phyloP scores from a whole-genome alignment of 352 stramenopile species.

The Pythium aquatile region DNA sequence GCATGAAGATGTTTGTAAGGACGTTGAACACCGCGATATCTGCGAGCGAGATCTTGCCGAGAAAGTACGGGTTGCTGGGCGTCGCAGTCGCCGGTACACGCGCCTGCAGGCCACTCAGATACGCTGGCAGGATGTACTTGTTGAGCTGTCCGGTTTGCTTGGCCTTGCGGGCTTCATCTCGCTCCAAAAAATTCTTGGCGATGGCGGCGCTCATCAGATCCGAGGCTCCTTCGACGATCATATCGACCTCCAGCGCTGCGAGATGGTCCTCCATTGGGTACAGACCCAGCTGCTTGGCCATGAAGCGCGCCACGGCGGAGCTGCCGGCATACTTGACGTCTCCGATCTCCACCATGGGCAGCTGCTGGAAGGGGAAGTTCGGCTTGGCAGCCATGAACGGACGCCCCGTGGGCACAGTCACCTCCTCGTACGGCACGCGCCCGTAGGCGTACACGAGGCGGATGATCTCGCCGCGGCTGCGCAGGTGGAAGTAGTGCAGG shows the following conservation, averaged over 20 bases:
- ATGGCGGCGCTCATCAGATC: constrained; percentile 31
- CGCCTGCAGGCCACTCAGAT: constrained; percentile 27
- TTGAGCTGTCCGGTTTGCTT: constrained; percentile 32
- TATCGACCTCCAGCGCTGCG: constrained; percentile 36
- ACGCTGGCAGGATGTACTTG: constrained; percentile 32
- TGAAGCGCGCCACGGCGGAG: constrained; percentile 41
- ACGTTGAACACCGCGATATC: constrained; percentile 43
- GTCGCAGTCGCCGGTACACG: constrained; percentile 12
- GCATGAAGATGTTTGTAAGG: constrained; percentile 33
- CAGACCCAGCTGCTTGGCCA: constrained; percentile 36
- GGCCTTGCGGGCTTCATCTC: constrained; percentile 25
- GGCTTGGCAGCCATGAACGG: constrained; percentile 36
- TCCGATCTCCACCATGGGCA: constrained; percentile 48
- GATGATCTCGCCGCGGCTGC: constrained; percentile 42
- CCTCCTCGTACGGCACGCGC: constrained; percentile 38
- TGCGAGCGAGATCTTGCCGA: constrained; percentile 35
- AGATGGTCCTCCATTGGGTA: constrained; percentile 33
- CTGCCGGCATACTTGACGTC: constrained; percentile 35
- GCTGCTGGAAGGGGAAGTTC: constrained; percentile 38
- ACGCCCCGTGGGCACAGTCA: constrained; percentile 27
- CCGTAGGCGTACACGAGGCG: constrained; percentile 42
- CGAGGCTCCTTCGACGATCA: constrained; percentile 31
- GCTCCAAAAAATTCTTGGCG: constrained; percentile 31
- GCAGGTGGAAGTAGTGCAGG: constrained; percentile 46
- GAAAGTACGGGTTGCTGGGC: constrained; percentile 28